phyloP scores from a whole-genome alignment of 352 stramenopile genomes.

The Pythium aristosporum region DNA sequence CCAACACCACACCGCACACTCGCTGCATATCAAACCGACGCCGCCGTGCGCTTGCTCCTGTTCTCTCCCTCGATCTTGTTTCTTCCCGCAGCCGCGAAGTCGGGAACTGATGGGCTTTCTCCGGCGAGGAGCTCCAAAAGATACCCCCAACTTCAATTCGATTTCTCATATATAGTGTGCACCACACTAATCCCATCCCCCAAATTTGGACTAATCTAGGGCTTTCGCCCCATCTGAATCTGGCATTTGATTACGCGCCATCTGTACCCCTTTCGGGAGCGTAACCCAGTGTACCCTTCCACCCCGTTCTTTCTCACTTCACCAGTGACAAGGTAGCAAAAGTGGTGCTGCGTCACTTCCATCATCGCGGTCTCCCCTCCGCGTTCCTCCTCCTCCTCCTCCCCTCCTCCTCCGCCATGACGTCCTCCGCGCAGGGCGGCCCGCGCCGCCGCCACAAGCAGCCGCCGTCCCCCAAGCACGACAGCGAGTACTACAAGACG shows the following conservation, averaged over 20 bases:
- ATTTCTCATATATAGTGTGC: conserved; percentile 4
- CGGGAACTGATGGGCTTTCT: background rate
- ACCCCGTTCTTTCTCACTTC: background rate
- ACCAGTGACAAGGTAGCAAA: background rate
- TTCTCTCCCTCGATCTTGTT: background rate
- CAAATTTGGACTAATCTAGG: conserved; percentile 2
- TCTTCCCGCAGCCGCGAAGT: background rate
- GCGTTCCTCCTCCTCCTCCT: background rate
- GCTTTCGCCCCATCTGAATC: background rate
- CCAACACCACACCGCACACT: background rate
- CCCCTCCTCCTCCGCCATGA: background rate
- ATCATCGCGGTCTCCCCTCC: background rate
- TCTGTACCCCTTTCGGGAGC: background rate
- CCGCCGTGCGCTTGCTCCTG: background rate
- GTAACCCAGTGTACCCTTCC: background rate
- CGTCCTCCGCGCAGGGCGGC: background rate
- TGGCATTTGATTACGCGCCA: conserved; percentile 7
- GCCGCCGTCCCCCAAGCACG: conserved; percentile 10
- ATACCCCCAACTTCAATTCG: conserved; percentile 25
- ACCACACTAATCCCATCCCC: conserved; percentile 10
- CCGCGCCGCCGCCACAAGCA: conserved; percentile 46
- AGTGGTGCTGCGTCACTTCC: background rate
- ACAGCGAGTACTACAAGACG: conserved; percentile 21
- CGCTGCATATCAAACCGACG: background rate
- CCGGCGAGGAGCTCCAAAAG: conserved; percentile 11